These are phyloP conservation scores for Cladosporium velox DNA, from an alignment of 2,329 filamentous ascomycete species.

Conservation along the genomic window DNA sequence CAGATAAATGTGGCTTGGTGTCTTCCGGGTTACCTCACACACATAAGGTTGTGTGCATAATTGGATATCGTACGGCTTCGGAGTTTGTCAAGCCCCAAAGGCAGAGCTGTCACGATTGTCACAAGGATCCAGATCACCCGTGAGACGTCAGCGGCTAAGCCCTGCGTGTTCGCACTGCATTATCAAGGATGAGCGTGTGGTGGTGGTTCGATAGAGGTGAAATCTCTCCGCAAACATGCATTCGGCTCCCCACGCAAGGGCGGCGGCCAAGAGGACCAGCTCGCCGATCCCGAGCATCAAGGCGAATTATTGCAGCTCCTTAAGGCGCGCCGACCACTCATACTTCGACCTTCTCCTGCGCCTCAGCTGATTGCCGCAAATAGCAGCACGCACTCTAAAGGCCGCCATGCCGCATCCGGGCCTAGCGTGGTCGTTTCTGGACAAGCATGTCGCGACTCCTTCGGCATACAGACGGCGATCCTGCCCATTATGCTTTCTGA, in stretches of 20 bases:
- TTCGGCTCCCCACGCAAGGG: constrained; percentile 6
- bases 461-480: constrained; percentile 2
- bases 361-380: constrained; percentile 21
- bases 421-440: constrained; percentile 11
- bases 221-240: constrained; percentile 2
- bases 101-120: too few relatives aligned
- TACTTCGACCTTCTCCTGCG: constrained; percentile 10
- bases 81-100: too few relatives aligned
- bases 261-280: neutral
- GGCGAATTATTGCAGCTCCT: neutral
- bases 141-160: constrained; percentile 7
- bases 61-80: too few relatives aligned
- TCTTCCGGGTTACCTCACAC: too few relatives aligned
- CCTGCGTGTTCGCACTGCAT: neutral
- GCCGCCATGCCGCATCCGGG: constrained; percentile 7
- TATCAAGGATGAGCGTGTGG: neutral
- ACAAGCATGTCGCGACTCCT: constrained; percentile 15
- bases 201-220: neutral
- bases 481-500: constrained; percentile 19
- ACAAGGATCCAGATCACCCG: neutral
- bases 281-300: constrained; percentile 4
- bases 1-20: too few relatives aligned
- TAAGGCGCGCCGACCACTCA: constrained; percentile 13
- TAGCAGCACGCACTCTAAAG: constrained; percentile 8
- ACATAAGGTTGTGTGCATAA: too few relatives aligned